These are phyloP conservation scores for Rhizophagus sp. DNA, from an alignment of 192 early-diverging fungal species.

Conservation along the genomic window DNA sequence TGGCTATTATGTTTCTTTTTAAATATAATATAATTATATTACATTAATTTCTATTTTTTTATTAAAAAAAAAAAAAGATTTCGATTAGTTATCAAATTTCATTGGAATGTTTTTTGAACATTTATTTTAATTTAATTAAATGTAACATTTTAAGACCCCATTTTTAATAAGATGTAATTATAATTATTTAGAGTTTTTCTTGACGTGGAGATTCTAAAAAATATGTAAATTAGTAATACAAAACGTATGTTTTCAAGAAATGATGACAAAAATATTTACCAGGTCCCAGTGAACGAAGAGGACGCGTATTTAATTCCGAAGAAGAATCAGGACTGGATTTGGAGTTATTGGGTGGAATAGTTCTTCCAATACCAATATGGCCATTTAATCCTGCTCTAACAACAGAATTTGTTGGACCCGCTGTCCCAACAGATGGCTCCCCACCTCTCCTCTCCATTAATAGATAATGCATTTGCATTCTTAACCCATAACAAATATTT, in stretches of 20 bases:
- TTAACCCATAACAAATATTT: constrained; percentile 63
- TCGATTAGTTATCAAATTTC: too few species aligned
- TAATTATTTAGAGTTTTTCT: constrained; percentile 2
- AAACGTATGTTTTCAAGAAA: neutral
- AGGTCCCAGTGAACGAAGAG: neutral
- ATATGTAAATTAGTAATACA: neutral
- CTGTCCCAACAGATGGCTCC: constrained; percentile 5
- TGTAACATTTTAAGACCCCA: too few species aligned
- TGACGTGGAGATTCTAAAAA: constrained; percentile 1
- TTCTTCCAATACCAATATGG: neutral
- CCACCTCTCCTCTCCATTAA: constrained; percentile 46
- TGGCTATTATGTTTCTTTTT: too few species aligned
- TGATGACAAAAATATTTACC: neutral
- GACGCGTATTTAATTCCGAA: neutral
- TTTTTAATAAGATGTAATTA: too few species aligned
- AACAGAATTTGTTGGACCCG: neutral
- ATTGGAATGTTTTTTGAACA: too few species aligned
- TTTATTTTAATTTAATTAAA: too few species aligned
- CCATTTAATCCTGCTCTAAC: neutral
- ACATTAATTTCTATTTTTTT: too few species aligned
- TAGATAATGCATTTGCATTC: constrained; percentile 69
- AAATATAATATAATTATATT: too few species aligned
- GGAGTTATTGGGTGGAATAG: neutral
- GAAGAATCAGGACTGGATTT: neutral
- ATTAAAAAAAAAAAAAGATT: too few species aligned